Conservation (phyloP, 208 protist species). For the Phytomonas sp. region DNA sequence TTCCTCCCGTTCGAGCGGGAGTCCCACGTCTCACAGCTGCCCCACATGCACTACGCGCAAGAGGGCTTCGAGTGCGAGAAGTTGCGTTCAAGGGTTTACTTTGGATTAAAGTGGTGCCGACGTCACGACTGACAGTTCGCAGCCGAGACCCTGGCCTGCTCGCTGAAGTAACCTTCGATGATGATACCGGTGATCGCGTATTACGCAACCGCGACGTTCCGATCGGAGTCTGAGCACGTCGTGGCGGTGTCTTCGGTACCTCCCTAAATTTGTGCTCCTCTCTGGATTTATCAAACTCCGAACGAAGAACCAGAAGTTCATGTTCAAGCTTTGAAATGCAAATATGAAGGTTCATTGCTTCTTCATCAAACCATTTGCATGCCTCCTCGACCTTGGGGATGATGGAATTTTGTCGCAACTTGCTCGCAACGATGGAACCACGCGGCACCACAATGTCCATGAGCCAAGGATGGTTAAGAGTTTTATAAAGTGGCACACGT, state of each 20-base stretch:
- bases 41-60: constrained; percentile 65
- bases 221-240: constrained; percentile 55
- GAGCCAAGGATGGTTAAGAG: constrained; percentile 87
- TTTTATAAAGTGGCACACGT: constrained; percentile 77
- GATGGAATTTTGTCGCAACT: constrained; percentile 31
- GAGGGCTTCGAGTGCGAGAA: constrained; percentile 51
- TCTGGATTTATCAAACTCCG: constrained; percentile 35
- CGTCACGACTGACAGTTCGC: constrained; percentile 37
- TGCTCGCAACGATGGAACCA: constrained; percentile 59
- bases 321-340: constrained; percentile 71
- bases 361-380: constrained; percentile 62
- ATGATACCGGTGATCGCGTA: constrained; percentile 29
- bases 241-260: constrained; percentile 36
- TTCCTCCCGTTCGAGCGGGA: constrained; percentile 48
- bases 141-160: constrained; percentile 9
- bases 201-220: constrained; percentile 33
- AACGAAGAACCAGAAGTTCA: constrained; percentile 51
- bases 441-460: constrained; percentile 57
- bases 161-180: constrained; percentile 25
- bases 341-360: constrained; percentile 55
- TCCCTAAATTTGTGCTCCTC: constrained; percentile 19
- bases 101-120: constrained; percentile 19
- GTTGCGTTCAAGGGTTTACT: background rate
- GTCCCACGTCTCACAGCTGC: constrained; percentile 72
- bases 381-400: constrained; percentile 48